Percentiles rank a stretch among this genome's conserved stretches.
These are phyloP conservation scores for Mortierella sp. DNA, from an alignment of 371 early-diverging fungal genomes.

Conservation along the genomic window DNA sequence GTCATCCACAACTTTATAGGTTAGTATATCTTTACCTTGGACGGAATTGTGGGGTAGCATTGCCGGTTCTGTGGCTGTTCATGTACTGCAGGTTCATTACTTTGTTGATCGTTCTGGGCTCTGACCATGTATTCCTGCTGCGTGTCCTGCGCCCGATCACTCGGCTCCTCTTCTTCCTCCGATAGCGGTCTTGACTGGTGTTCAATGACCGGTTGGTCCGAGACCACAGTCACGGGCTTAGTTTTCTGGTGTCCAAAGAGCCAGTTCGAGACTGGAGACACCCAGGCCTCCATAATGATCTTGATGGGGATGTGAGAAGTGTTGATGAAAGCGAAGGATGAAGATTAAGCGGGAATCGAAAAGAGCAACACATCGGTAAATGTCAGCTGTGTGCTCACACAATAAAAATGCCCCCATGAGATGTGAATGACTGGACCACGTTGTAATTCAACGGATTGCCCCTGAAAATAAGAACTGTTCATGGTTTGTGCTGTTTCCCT, in stretches of 20 bases:
- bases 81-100: not conserved
- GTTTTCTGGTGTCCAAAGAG: conserved; percentile 9
- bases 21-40: conserved; percentile 10
- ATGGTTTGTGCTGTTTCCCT: not conserved
- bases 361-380: not conserved
- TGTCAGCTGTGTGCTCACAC: conserved; percentile 9
- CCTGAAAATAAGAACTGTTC: not conserved
- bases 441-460: not conserved
- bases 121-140: not conserved
- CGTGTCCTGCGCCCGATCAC: not conserved
- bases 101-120: not conserved
- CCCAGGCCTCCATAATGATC: conserved; percentile 33
- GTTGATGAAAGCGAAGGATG: not conserved
- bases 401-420: not conserved
- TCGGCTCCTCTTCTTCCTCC: not conserved
- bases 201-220: not conserved
- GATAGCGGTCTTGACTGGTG: not conserved
- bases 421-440: conserved; percentile 3
- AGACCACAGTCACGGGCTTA: conserved; percentile 4
- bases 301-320: not conserved
- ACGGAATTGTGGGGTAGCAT: not conserved
- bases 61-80: not conserved
- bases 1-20: conserved; percentile 8
- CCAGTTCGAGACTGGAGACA: conserved; percentile 39
- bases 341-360: not conserved